Evolutionary conservation across 306 rosid species (phyloP).

Genomic region (Cucurbita pepo): DNA sequence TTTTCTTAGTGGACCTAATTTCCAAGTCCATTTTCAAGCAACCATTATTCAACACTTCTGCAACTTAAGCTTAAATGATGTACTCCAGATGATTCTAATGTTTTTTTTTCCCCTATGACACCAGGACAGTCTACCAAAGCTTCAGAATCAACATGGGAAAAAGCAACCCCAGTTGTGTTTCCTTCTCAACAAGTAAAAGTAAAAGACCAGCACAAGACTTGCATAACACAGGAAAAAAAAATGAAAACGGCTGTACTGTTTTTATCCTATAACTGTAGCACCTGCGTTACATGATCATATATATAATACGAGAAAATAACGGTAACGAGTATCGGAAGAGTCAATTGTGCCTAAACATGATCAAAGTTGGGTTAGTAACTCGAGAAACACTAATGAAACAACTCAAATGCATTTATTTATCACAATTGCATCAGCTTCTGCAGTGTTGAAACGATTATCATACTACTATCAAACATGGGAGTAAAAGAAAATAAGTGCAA

Average conservation of each 20-base stretch:
- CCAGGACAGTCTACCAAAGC: not conserved
- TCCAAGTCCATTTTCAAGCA: not conserved
- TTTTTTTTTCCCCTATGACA: not conserved
- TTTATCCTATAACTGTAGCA: not conserved
- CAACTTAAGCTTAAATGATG: not conserved
- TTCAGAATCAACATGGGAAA: not conserved
- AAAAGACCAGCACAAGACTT: not conserved
- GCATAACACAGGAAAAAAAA: not conserved
- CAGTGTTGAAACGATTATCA: not conserved
- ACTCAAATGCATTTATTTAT: not conserved
- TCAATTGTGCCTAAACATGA: not conserved
- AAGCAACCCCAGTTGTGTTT: not conserved
- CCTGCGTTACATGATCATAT: not conserved
- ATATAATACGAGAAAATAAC: not conserved
- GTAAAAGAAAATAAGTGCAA: not conserved
- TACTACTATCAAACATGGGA: not conserved
- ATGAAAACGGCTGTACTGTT: not conserved
- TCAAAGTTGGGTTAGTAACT: not conserved
- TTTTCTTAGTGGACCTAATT: not conserved
- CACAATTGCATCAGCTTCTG: not conserved
- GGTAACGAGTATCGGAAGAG: not conserved
- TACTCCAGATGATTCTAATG: not conserved
- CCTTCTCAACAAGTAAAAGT: not conserved
- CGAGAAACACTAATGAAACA: not conserved
- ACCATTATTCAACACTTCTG: not conserved